phyloP scores from a whole-genome alignment of 2,329 filamentous ascomycete species.

The Fusarium annulatum region DNA sequence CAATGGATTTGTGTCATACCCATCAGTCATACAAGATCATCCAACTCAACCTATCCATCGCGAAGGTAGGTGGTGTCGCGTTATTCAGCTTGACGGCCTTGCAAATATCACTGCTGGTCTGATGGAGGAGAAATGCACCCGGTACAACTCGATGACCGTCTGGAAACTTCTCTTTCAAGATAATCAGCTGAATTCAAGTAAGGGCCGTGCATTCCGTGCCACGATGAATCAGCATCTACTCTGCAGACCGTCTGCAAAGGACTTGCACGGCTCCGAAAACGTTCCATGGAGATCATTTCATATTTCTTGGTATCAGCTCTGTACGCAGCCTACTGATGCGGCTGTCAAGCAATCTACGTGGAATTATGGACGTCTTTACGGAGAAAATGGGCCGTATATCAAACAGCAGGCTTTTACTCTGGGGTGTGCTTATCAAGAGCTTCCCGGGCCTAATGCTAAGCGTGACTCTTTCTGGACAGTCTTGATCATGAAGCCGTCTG shows the following conservation, averaged over 20 bases:
- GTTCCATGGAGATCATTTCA: not conserved
- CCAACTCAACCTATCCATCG: not conserved
- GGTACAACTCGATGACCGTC: not conserved
- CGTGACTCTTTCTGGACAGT: not conserved
- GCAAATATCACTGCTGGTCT: not conserved
- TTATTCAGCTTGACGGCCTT: not conserved
- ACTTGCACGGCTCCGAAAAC: not conserved
- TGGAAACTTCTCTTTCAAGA: slow-evolving; percentile 2
- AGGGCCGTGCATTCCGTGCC: not conserved
- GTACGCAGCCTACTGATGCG: not conserved
- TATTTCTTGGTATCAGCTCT: slow-evolving; percentile 3
- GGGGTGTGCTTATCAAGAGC: not conserved
- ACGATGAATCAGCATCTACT: not conserved
- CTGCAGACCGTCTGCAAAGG: not conserved
- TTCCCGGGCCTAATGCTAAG: fast-evolving
- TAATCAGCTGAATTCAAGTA: not conserved
- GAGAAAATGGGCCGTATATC: not conserved
- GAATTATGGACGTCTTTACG: not conserved
- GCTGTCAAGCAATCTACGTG: not conserved
- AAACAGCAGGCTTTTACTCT: slow-evolving; percentile 2
- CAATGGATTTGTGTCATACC: not conserved
- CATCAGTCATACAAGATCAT: not conserved
- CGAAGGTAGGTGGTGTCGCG: not conserved
- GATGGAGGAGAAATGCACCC: not conserved
- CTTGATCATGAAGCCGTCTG: not conserved